Evolutionary conservation across 1,284 basidiomycete genomes (phyloP).

Genomic region (Moesziomyces antarcticus): DNA sequence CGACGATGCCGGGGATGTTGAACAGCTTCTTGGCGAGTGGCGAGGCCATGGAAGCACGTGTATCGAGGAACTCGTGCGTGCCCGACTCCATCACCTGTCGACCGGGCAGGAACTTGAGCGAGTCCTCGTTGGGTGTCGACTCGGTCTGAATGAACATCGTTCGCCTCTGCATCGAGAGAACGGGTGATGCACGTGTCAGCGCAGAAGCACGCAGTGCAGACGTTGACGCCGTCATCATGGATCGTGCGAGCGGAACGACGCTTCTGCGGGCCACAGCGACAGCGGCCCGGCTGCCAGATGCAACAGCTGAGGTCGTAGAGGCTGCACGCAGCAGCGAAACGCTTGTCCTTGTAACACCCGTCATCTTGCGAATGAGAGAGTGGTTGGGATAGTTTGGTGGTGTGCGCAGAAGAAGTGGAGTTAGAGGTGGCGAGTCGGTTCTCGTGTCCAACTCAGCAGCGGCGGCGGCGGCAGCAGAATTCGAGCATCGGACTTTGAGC

Average conservation of each 20-base stretch:
- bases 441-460: slow-evolving; percentile 11
- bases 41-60: slow-evolving; percentile 72
- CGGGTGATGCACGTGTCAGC: not conserved
- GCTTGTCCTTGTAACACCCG: slow-evolving; percentile 18
- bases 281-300: slow-evolving; percentile 5
- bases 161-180: slow-evolving; percentile 25
- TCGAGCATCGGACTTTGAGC: slow-evolving; percentile 5
- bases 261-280: slow-evolving; percentile 3
- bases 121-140: slow-evolving; percentile 95
- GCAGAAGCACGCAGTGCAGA: slow-evolving; percentile 3
- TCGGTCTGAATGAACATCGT: slow-evolving; percentile 75
- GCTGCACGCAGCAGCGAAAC: slow-evolving; percentile 18
- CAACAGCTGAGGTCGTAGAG: slow-evolving; percentile 5
- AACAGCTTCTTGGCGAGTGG: slow-evolving; percentile 92
- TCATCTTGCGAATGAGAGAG: slow-evolving; percentile 7
- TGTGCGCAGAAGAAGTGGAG: not conserved
- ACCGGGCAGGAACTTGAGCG: slow-evolving; percentile 97
- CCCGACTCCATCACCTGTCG: slow-evolving; percentile 85
- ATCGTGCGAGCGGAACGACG: slow-evolving; percentile 7
- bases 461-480: slow-evolving; percentile 1
- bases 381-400: not conserved
- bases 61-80: slow-evolving; percentile 90
- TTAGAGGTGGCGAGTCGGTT: slow-evolving; percentile 13
- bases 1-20: slow-evolving; percentile 88
- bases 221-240: slow-evolving; percentile 18